Conservation (phyloP, 2,329 filamentous ascomycete genomes). For the Trichoderma sp. region DNA sequence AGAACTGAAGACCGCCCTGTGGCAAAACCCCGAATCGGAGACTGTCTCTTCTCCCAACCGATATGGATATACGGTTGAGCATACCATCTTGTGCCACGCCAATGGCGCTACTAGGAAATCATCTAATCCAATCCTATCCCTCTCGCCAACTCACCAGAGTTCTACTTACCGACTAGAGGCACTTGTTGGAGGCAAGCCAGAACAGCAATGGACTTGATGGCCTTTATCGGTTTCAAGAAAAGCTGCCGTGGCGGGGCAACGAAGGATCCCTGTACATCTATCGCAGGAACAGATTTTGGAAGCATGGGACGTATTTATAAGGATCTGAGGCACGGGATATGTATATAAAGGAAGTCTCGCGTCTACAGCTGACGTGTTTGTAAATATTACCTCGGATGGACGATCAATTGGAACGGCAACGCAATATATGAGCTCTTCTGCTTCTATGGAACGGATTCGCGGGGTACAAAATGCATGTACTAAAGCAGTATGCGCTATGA, state of each 20-base stretch:
- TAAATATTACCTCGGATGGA: background rate
- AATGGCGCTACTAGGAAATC: background rate
- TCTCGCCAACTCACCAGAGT: background rate
- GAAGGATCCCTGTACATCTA: conserved; percentile 9
- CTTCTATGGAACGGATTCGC: background rate
- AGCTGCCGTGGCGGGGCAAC: background rate
- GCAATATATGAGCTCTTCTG: background rate
- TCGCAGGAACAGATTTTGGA: background rate
- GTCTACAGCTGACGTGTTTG: background rate
- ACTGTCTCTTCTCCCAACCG: background rate
- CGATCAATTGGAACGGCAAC: background rate
- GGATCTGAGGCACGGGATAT: background rate
- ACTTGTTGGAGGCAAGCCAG: background rate
- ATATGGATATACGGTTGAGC: background rate
- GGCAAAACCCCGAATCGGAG: background rate
- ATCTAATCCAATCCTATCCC: background rate
- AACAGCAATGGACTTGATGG: background rate
- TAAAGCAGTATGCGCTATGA: background rate
- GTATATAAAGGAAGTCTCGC: background rate
- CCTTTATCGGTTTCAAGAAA: background rate
- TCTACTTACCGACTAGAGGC: background rate
- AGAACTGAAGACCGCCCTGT: conserved; percentile 29
- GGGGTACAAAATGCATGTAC: background rate
- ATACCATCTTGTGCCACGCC: background rate
- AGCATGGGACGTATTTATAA: background rate